phyloP scores from a whole-genome alignment of 2,329 filamentous ascomycete species.

The Phaeosphaeria sp. region DNA sequence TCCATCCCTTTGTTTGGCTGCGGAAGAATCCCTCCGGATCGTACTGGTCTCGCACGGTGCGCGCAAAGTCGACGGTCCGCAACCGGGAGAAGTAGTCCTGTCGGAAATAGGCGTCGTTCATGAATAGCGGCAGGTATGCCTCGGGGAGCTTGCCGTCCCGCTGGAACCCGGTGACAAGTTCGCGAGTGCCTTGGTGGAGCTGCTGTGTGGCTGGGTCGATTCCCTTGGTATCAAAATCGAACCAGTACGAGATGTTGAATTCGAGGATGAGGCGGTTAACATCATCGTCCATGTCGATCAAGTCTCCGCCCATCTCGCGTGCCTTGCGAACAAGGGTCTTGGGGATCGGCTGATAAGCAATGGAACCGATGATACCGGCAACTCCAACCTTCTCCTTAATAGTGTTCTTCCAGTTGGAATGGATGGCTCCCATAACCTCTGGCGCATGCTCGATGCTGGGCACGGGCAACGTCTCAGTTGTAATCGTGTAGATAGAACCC shows the following conservation, averaged over 20 bases:
- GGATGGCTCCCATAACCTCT: constrained; percentile 27
- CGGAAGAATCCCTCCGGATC: constrained; percentile 52
- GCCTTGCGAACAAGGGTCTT: constrained; percentile 28
- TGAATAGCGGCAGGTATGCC: constrained; percentile 54
- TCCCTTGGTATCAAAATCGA: constrained; percentile 40
- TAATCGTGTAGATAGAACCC: constrained; percentile 37
- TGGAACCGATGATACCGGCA: constrained; percentile 28
- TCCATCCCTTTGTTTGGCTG: constrained; percentile 50
- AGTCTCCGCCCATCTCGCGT: constrained; percentile 31
- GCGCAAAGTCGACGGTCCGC: constrained; percentile 39
- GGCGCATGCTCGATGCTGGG: constrained; percentile 22
- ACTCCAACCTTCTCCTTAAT: constrained; percentile 23
- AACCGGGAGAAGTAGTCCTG: constrained; percentile 55
- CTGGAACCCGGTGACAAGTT: constrained; percentile 43
- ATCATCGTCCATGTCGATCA: constrained; percentile 50
- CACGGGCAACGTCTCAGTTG: constrained; percentile 35
- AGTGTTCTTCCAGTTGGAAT: constrained; percentile 33
- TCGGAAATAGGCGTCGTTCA: constrained; percentile 54
- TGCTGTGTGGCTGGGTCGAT: constrained; percentile 49
- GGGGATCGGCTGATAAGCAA: constrained; percentile 41
- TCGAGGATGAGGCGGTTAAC: constrained; percentile 54
- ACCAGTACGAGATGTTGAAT: constrained; percentile 50
- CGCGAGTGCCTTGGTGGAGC: constrained; percentile 47
- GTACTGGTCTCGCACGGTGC: constrained; percentile 44
- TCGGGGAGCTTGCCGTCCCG: constrained; percentile 46